Conservation (phyloP, 768 basidiomycete species). For the Clavaria fumosa region DNA sequence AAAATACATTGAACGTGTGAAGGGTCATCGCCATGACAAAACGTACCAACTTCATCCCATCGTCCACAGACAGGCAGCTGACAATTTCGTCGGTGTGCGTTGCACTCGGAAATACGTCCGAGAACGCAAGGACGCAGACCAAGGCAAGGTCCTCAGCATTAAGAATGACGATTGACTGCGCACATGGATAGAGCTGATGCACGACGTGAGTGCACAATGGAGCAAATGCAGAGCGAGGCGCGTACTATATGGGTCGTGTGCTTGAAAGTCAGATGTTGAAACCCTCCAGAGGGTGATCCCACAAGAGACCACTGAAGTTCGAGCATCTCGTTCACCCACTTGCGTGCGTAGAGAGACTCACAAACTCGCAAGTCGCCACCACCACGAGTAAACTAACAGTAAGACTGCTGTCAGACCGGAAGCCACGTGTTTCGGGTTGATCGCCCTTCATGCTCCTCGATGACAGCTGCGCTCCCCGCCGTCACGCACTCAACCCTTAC, state of each 20-base stretch:
- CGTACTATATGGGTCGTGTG: slow-evolving; percentile 45
- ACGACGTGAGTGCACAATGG: slow-evolving; percentile 2
- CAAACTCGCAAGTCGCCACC: too few species aligned
- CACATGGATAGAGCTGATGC: slow-evolving; percentile 53
- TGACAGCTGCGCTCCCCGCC: too few species aligned
- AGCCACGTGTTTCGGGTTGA: too few species aligned
- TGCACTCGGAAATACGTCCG: slow-evolving; percentile 63
- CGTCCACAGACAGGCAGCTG: slow-evolving; percentile 53
- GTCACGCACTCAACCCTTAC: too few species aligned
- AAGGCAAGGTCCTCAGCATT: slow-evolving; percentile 53
- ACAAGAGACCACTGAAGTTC: slow-evolving; percentile 24
- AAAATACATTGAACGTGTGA: slow-evolving; percentile 9
- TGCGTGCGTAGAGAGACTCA: too few species aligned
- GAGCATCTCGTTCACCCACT: too few species aligned
- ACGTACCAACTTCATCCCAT: slow-evolving; percentile 70
- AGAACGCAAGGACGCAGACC: slow-evolving; percentile 58
- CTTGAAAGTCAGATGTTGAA: slow-evolving; percentile 44
- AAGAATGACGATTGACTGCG: slow-evolving; percentile 53
- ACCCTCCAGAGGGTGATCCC: slow-evolving; percentile 36
- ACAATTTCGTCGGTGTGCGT: slow-evolving; percentile 29
- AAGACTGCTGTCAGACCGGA: too few species aligned
- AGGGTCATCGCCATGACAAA: slow-evolving; percentile 2
- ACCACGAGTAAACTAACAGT: too few species aligned
- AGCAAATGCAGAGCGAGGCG: slow-evolving; percentile 6
- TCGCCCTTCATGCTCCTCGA: too few species aligned